phyloP scores from a whole-genome alignment of 495 filamentous ascomycete genomes.

The Hypoxylon cercidicola region DNA sequence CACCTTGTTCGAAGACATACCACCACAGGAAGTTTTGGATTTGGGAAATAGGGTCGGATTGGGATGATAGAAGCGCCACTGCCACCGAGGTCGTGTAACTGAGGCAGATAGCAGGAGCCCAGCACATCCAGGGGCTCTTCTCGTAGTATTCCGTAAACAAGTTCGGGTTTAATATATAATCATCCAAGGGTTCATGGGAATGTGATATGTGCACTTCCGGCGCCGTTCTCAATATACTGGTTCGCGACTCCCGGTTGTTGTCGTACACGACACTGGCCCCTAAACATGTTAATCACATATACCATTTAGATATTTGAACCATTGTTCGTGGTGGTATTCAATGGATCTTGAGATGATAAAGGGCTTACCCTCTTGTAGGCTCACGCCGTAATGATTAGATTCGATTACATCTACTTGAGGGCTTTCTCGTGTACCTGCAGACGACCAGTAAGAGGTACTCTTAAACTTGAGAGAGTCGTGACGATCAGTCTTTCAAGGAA shows the following conservation, averaged over 20 bases:
- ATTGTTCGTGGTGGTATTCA: too few species aligned
- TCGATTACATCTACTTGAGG: background rate
- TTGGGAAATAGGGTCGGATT: background rate
- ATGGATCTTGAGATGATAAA: background rate
- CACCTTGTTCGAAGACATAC: slow-evolving; percentile 5
- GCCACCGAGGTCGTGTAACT: background rate
- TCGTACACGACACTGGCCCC: background rate
- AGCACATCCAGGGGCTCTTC: slow-evolving; percentile 9
- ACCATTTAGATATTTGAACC: background rate
- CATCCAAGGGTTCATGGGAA: background rate
- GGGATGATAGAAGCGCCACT: background rate
- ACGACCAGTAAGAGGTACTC: background rate
- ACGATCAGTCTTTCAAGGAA: background rate
- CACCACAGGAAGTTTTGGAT: background rate
- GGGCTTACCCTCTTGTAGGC: slow-evolving; percentile 6
- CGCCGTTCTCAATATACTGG: background rate
- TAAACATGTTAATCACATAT: background rate
- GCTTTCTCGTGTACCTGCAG: background rate
- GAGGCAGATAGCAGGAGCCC: slow-evolving; percentile 10
- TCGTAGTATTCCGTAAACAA: slow-evolving; percentile 13
- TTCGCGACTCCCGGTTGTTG: background rate
- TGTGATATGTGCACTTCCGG: background rate
- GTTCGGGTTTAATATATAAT: background rate
- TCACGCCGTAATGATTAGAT: background rate
- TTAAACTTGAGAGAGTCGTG: background rate